These are phyloP conservation scores for Colletotrichum sublineola DNA, from an alignment of 2,329 filamentous ascomycete species.

Conservation along the genomic window DNA sequence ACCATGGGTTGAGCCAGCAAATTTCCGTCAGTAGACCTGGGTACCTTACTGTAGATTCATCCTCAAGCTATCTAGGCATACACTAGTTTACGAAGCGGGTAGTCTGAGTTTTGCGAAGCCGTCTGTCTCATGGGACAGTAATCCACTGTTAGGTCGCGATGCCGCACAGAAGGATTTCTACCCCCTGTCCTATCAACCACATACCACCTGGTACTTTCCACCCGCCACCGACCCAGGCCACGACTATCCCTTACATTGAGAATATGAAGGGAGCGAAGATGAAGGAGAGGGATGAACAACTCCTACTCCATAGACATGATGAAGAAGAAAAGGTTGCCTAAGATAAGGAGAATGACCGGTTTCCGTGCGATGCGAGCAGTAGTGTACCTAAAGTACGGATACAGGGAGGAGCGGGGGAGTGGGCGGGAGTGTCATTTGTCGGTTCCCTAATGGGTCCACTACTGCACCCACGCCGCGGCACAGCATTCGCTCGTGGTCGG, in stretches of 20 bases:
- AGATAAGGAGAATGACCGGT: background rate
- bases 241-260: no score
- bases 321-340: conserved; percentile 19
- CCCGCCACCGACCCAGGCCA: background rate
- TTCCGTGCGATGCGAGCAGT: background rate
- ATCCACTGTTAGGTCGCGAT: background rate
- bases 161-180: background rate
- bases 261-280: background rate
- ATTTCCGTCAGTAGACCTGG: background rate
- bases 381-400: no score
- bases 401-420: background rate
- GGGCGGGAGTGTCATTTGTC: background rate
- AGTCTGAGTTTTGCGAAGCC: no score
- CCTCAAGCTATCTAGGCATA: no score
- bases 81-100: no score
- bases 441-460: conserved; percentile 15
- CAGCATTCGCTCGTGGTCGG: conserved; percentile 10
- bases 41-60: background rate
- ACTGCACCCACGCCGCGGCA: background rate
- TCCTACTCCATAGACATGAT: no score
- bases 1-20: background rate
- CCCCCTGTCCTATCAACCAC: background rate
- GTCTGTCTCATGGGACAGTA: background rate
- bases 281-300: background rate
- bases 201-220: background rate